These are phyloP conservation scores for Curvularia sp. DNA, from an alignment of 2,329 filamentous ascomycete genomes.

Conservation along the genomic window DNA sequence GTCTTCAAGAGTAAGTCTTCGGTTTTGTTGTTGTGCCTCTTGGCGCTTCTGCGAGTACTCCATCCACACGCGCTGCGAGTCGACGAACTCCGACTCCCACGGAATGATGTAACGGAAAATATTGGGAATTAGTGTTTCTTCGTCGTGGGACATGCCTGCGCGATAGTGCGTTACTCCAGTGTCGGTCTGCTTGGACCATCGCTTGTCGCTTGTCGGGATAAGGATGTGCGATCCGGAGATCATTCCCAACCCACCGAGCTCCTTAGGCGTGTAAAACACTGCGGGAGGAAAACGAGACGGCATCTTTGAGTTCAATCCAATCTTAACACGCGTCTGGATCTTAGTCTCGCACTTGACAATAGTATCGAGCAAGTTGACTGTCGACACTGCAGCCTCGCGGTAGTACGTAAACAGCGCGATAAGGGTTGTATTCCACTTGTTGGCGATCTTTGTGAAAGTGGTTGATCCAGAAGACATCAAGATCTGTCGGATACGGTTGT, in stretches of 20 bases:
- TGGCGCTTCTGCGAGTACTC: conserved; percentile 98
- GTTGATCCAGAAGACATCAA: conserved; percentile 99
- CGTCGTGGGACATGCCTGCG: conserved; percentile 96
- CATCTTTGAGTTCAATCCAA: conserved; percentile 99
- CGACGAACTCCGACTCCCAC: conserved; percentile 98
- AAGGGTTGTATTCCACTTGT: conserved; percentile 98
- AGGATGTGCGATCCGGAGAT: conserved; percentile 98
- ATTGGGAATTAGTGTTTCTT: conserved; percentile 96
- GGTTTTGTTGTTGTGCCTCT: conserved; percentile 96
- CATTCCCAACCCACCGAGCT: conserved; percentile 96
- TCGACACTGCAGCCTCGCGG: conserved; percentile 94
- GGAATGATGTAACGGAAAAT: conserved; percentile 99
- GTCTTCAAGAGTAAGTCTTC: conserved; percentile 91
- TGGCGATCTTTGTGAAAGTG: conserved; percentile 99
- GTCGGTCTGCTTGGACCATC: conserved; percentile 98
- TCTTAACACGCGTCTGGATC: conserved; percentile 98
- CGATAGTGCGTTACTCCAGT: conserved; percentile 96
- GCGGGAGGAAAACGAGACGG: conserved; percentile 97
- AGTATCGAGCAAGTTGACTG: conserved; percentile 89
- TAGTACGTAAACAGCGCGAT: conserved; percentile 99
- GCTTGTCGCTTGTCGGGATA: conserved; percentile 95
- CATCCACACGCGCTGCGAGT: conserved; percentile 98
- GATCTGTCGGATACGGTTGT: conserved; percentile 97
- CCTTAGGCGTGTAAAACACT: conserved; percentile 98
- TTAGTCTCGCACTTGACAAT: conserved; percentile 99